A percentile compares a stretch with the other conserved stretches of the same genome.
phyloP scores from a whole-genome alignment of 192 early-diverging fungal genomes.

The Mortierella antarctica region DNA sequence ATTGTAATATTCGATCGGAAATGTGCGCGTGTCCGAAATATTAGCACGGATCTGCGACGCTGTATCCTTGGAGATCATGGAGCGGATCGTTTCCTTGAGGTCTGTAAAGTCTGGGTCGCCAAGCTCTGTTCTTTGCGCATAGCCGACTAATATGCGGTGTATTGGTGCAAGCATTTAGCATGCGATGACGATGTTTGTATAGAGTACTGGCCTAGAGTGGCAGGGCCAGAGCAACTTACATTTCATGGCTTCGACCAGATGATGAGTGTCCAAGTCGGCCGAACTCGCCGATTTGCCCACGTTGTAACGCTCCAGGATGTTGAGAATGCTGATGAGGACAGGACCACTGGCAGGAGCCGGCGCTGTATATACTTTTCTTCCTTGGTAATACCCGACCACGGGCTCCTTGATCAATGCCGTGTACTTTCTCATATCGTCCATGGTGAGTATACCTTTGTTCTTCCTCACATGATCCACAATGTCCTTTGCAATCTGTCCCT shows the following conservation, averaged over 20 bases:
- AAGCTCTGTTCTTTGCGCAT: constrained; percentile 83
- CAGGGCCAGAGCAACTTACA: constrained; percentile 42
- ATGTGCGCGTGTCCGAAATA: constrained; percentile 79
- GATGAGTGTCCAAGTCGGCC: constrained; percentile 76
- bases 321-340: constrained; percentile 83
- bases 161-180: background rate
- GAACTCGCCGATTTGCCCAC: constrained; percentile 65
- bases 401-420: constrained; percentile 65
- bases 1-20: constrained; percentile 78
- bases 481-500: constrained; percentile 70
- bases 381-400: constrained; percentile 79
- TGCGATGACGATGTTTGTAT: background rate
- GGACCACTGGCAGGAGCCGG: constrained; percentile 87
- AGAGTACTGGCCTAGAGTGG: too few relatives aligned
- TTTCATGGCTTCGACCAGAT: constrained; percentile 89
- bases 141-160: constrained; percentile 61
- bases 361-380: constrained; percentile 62
- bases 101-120: constrained; percentile 86
- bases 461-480: constrained; percentile 72
- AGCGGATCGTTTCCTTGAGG: constrained; percentile 62
- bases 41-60: constrained; percentile 75
- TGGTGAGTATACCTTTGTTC: constrained; percentile 81
- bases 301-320: constrained; percentile 87
- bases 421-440: constrained; percentile 80
- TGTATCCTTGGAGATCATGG: constrained; percentile 77